Percentiles rank a stretch among this genome's conserved stretches.
Conservation (phyloP, 2,329 filamentous ascomycete genomes). For the Eutypa lata region DNA sequence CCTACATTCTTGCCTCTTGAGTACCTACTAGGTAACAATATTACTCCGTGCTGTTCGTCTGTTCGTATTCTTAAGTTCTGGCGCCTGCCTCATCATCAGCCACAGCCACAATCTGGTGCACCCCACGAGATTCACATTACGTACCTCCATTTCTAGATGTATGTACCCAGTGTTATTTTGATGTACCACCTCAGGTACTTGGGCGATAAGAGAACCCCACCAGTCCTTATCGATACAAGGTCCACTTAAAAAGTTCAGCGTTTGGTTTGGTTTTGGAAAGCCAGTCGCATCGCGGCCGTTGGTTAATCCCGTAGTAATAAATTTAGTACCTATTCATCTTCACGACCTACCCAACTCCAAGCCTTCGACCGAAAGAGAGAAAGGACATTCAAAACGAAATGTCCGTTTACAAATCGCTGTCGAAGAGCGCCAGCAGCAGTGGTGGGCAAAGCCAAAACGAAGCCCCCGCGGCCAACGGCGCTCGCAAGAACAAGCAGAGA, state of each 20-base stretch:
- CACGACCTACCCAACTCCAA: neutral
- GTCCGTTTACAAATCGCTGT: slow-evolving; percentile 76
- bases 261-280: neutral
- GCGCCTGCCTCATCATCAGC: too few species aligned
- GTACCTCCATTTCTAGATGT: too few species aligned
- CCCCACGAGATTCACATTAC: too few species aligned
- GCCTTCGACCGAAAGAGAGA: slow-evolving; percentile 13
- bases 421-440: slow-evolving; percentile 56
- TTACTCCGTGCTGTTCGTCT: too few species aligned
- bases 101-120: too few species aligned
- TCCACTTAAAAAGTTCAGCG: neutral
- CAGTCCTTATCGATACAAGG: neutral
- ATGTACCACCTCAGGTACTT: too few species aligned
- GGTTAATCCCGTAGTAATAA: neutral
- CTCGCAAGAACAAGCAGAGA: slow-evolving; percentile 66
- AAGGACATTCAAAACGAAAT: slow-evolving; percentile 14
- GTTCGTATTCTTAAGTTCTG: too few species aligned
- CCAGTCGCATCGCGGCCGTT: neutral
- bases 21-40: too few species aligned
- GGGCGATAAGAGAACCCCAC: slow-evolving; percentile 23
- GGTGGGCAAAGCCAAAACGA: slow-evolving; percentile 35
- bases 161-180: too few species aligned
- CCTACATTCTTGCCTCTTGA: too few species aligned
- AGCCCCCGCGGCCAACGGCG: slow-evolving; percentile 36
- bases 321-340: neutral